Percentiles rank a stretch among this genome's conserved stretches.
These are phyloP conservation scores for Sarocladium brachiariae DNA, from an alignment of 2,329 filamentous ascomycete genomes.

Conservation along the genomic window DNA sequence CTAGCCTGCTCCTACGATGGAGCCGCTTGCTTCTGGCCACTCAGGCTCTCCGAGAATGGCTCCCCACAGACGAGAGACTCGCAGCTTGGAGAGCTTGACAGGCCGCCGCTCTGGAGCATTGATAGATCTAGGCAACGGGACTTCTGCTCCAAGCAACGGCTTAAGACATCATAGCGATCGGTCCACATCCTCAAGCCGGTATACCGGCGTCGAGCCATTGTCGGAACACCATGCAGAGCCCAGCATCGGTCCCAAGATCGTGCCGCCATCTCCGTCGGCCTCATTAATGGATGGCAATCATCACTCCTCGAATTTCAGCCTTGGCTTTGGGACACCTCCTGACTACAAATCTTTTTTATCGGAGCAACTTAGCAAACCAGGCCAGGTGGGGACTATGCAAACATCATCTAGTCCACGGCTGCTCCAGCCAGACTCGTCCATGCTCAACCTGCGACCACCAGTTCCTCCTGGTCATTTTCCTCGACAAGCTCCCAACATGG, in stretches of 20 bases:
- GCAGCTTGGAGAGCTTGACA: not conserved
- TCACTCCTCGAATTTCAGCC: not conserved
- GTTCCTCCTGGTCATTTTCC: not conserved
- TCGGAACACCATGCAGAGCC: not conserved
- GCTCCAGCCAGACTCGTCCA: not conserved
- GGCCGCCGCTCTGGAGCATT: not conserved
- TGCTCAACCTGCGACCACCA: not conserved
- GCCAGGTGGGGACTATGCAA: not conserved
- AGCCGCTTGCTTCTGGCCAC: not conserved
- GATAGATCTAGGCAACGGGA: not conserved
- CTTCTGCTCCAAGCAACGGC: not conserved
- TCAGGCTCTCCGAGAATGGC: not conserved
- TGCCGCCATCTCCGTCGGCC: not conserved
- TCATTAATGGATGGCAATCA: not conserved
- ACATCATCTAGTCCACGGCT: not conserved
- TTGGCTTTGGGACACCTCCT: not conserved
- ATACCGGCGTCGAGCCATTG: not conserved
- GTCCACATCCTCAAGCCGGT: not conserved
- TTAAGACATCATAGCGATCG: not conserved
- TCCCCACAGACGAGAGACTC: not conserved
- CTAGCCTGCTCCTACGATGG: constrained; percentile 3
- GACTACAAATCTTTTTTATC: not conserved
- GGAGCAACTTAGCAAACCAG: not conserved
- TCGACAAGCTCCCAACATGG: not conserved
- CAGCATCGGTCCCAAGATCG: not conserved